A percentile compares a stretch with the other conserved stretches of the same genome.
Conservation (phyloP, 768 basidiomycete species). For the Fomitopsis serialis region DNA sequence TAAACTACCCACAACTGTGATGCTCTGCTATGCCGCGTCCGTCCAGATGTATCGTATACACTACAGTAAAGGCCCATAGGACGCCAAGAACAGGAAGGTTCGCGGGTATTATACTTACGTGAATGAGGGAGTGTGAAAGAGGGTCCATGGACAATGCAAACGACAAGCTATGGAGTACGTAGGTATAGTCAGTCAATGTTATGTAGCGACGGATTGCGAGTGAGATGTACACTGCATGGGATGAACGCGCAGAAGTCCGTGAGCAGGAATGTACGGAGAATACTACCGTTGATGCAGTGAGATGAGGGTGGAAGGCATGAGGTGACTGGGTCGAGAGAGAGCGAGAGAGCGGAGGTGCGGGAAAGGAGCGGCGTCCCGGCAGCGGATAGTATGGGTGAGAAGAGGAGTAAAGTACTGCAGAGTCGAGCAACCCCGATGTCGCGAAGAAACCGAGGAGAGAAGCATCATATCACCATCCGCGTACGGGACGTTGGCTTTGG, state of each 20-base stretch:
- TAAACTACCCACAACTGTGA: not conserved
- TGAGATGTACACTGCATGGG: not conserved
- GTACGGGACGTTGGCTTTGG: not conserved
- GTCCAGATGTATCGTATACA: not conserved
- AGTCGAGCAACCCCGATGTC: not conserved
- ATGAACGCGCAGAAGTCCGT: not conserved
- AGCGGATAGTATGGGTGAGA: not conserved
- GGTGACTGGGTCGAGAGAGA: not conserved
- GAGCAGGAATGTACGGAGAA: not conserved
- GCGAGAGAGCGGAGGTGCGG: not conserved
- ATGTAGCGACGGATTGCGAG: not conserved
- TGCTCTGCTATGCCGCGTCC: not conserved
- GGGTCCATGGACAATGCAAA: not conserved
- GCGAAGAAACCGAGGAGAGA: not conserved
- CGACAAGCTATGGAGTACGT: not conserved
- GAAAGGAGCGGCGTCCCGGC: slow-evolving; percentile 1
- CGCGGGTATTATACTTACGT: not conserved
- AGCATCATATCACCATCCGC: not conserved
- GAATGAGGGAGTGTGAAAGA: not conserved
- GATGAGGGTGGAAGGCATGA: too few species aligned
- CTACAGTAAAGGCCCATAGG: not conserved
- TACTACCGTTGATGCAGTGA: not conserved
- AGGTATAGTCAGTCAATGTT: not conserved
- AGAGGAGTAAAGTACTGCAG: not conserved
- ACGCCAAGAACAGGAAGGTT: not conserved